Evolutionary conservation across 345 rosid species (phyloP).

Genomic region (Moricandia moricandioides): DNA sequence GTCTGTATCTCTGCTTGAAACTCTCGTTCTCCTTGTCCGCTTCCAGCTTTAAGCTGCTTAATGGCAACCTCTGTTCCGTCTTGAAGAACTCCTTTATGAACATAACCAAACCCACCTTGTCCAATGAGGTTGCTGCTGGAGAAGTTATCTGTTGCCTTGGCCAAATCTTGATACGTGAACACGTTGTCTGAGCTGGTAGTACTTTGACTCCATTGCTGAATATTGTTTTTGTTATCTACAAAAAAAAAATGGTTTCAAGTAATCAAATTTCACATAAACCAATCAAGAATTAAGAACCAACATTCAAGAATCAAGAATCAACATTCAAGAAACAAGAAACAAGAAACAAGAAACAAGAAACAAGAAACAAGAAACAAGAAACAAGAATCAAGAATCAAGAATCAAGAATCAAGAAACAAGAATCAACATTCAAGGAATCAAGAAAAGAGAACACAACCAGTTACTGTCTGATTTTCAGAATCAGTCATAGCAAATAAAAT

Average conservation of each 20-base stretch:
- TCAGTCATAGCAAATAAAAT: neutral
- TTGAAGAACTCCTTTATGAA: constrained; percentile 59
- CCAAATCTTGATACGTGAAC: constrained; percentile 54
- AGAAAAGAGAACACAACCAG: neutral
- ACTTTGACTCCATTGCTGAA: constrained; percentile 44
- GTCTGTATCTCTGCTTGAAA: constrained; percentile 67
- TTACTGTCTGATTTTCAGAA: neutral
- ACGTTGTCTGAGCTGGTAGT: constrained; percentile 31
- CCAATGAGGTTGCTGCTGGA: constrained; percentile 54
- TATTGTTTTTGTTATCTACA: constrained; percentile 5
- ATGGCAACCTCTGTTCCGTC: constrained; percentile 62
- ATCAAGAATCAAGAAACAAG: neutral
- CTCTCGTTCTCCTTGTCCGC: constrained; percentile 68
- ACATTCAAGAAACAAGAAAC: neutral
- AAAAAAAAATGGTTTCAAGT: neutral
- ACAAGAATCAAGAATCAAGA: neutral
- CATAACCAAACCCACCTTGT: constrained; percentile 82
- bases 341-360: neutral
- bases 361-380: neutral
- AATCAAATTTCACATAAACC: neutral
- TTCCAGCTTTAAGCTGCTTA: constrained; percentile 67
- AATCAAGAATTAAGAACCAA: neutral
- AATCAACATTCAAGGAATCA: neutral
- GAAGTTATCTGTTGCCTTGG: constrained; percentile 53
- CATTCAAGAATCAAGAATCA: neutral